Evolutionary conservation across 1,139 yeast species (phyloP), one percentile per base, ranked within the genome.

Genomic region (Protomyces inouyei): DNA sequence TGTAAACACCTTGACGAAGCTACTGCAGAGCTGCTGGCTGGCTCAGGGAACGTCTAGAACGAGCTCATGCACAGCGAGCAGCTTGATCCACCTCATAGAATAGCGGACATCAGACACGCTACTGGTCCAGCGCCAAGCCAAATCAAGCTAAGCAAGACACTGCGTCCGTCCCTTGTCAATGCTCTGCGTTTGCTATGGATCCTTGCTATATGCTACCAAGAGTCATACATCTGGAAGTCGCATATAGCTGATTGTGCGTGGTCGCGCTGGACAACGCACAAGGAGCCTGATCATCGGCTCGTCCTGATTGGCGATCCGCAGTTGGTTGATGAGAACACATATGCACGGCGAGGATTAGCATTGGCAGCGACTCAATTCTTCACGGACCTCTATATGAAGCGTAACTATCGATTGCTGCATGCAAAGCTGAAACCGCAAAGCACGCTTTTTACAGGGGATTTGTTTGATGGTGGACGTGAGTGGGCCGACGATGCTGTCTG

Each of bases 391-490:
- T 92, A 90, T 72, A 84, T 90, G 67, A 85, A 84, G 69, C 79
- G 95, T 67, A 91, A 92, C 72, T 88, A 91, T 82, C 81, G 81
- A 66, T 79, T 80, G 65, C 77, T 88, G 60, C 86, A 88, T 69
- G 71, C 76, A 8, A 70, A 76, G 2, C 78, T 93, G 63, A 83
- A 85, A 57, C 97, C 98, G 0, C 87, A 92, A 71, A 78, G 89
- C 2, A 84, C 85, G 0, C 75, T 92, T 4, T 93, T 90, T 72
- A 77, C 93, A 55, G 98, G 98, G 0, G 98, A 93, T 73, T 76
- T 92, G 66, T 89, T 92, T 72, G 98, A 93, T 74, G 98, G 98
- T 14, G 98, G 98, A 0, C 79, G 98, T 66, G 90, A 88, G 67
- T 91, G 97, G 96, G 53, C 36, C n/a, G 79, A 79, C 6, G 84